Base-by-base conservation (phyloP, 139 green algal species). In the Chlorella vulgaris region DNA sequence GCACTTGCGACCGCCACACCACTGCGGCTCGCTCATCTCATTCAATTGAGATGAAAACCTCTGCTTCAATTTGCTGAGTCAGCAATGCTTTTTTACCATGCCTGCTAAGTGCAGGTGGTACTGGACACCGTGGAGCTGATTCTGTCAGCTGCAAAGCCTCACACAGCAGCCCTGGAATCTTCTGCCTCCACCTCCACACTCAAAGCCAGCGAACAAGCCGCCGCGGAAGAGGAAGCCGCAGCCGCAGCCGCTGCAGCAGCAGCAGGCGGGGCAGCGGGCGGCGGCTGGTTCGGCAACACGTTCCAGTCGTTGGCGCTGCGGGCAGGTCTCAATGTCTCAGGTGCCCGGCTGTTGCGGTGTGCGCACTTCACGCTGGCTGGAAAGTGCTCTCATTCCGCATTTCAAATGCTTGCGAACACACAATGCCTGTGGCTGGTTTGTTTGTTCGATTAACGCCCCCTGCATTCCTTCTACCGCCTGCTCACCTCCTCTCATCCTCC, bases 91-190 rank as follows among this genome's bases (percentile, higher is more conserved):
- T 22, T 7, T 13, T 65, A 8, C 60, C 39, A 1, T 60, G 35
- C 47, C 39, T 62, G 39, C 68, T 43, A 10, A 5, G 4, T 47
- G 36, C 85, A 90, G 87, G 82, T 91, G 29, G 53, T 78, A 6
- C 80, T 92, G 47, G 88, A 92, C 29, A 90, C 85, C 19, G 86
- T 92, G 5, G 86, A 91, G 69, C 36, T 91, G 2, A 69, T 92
- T 22, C 55, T 92, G 38, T 63, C 74, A 13, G 69, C 58, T 3
- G 65, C 69, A 3, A 47, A 69, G 18, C 21, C 19, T 4, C 36
- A 69, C 3, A 7, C 65, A 35, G n/a, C 28, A 8, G 47, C 65
- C 21, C 62, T 42, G 40, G 65, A 42, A 4, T 42, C 50, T 18
- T 63, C 29, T 0, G 63, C 76, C 1, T 75, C 63, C 1, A n/a